Evolutionary conservation across 164 flowering plant genomes (phyloP).

Genomic region (Echeveria elegans): DNA sequence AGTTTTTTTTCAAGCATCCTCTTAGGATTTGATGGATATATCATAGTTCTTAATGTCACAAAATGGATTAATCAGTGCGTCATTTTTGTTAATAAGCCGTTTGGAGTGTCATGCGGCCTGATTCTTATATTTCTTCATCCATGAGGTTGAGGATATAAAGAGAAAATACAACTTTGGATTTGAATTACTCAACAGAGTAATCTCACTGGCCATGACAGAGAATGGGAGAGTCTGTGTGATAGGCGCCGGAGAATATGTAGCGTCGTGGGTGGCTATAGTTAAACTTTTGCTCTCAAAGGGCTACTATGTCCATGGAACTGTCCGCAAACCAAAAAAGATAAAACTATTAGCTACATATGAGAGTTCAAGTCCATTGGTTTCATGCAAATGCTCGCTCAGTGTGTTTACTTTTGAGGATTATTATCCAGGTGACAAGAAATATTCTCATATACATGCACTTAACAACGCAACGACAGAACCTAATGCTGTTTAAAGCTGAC

Average conservation of each 20-base stretch:
- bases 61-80: background rate
- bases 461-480: slow-evolving; percentile 33
- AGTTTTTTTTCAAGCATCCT: no score
- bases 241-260: slow-evolving; percentile 4
- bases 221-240: slow-evolving; percentile 5
- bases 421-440: slow-evolving; percentile 33
- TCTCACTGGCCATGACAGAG: background rate
- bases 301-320: slow-evolving; percentile 17
- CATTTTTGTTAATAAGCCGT: background rate
- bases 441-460: slow-evolving; percentile 36
- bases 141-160: no score
- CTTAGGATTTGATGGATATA: no score
- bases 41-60: no score
- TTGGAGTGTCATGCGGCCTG: no score
- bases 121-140: no score
- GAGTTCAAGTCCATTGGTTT: no score
- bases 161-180: background rate
- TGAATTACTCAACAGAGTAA: background rate
- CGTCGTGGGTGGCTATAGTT: background rate
- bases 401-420: background rate
- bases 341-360: slow-evolving; percentile 14
- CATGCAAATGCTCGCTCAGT: background rate
- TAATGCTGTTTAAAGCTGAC: slow-evolving; percentile 51
- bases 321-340: slow-evolving; percentile 61
- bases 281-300: background rate